Base-by-base conservation (phyloP, 2,329 filamentous ascomycete species). In the Trichoderma sp. region DNA sequence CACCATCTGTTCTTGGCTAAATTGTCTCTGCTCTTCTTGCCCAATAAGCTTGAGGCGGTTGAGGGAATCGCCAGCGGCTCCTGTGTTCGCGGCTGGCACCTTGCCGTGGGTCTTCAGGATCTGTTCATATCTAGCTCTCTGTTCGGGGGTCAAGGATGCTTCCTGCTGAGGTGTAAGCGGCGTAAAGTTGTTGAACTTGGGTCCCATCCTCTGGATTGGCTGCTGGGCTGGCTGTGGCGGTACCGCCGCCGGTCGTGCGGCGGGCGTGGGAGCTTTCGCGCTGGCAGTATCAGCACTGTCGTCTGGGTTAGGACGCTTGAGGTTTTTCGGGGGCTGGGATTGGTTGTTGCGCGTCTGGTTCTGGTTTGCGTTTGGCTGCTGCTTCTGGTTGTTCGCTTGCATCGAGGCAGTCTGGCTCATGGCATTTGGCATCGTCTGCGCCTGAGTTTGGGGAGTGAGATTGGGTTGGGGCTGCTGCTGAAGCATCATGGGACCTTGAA, bases 251-350 rank as follows among this genome's bases (percentile, higher is more conserved):
- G 79, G 76, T 62, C 77, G 76, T 30, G 75, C 6, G 12, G 73
- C n/a, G 14, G 74, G 43, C 15, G 51, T 72, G 1, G 73, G 56
- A 36, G 77, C 70, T 57, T 77, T 79, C 2, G 75, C 71, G 2
- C 70, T 73, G 3, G 74, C 57, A 14, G 73, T 72, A 28, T 84
- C 83, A n/a, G 73, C 73, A 11, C 73, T 74, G 61, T 88, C 86
- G 28, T 88, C 86, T 4, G 82, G 79, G 66, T 80, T 86, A 4
- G 86, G 80, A 1, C 87, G 85, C 80, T 89, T 89, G 57, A 87
- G 80, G 62, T 80, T 85, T 77, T 86, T 88, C 30, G 74, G 64
- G 63, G 78, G 67, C 60, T 79, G 75, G 47, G 74, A 69, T 71
- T 79, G 71, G 71, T 74, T 72, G 60, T 73, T 77, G 36, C 77